Base-by-base conservation (phyloP, 352 stramenopile genomes). In the Globisporangium nunn region DNA sequence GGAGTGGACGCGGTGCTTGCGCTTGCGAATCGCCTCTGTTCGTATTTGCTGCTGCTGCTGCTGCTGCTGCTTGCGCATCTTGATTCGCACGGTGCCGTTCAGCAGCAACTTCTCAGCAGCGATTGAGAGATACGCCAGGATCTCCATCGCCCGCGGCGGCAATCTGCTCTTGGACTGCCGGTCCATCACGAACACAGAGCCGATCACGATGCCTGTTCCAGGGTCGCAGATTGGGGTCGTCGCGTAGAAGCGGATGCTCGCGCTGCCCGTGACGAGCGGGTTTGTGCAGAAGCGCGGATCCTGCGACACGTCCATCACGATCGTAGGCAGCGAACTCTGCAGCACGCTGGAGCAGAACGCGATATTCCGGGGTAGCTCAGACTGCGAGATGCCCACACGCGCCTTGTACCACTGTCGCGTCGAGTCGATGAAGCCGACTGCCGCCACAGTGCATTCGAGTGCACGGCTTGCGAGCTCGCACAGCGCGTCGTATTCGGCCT, bases 181-280 rank as follows among this genome's bases (percentile, higher is more conserved):
- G 40, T 93, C 83, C 77, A 93, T 90, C 6, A 87, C 83, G 57
- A 91, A 90, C n/a, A 93, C 78, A 0, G 83, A 88, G 12, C 83
- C 83, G 31, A 93, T 74, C 17, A 91, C 69, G 29, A 88, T 70
- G 10, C 71, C 61, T 0, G 69, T 75, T 11, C 56, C 66, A 0
- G 80, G 74, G 49, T 91, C 78, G 31, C 79, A 83, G 54, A 93
- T 82, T 0, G 82, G 80, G 6, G 74, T 74, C 2, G 74, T 76
- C 8, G 95, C 95, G 66, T 98, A 98, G 66, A 98, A 98, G 5
- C 92, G 82, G 56, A 98, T 96, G 66, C 85, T 70, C 2, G 89
- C 87, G 18, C 75, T 76, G 37, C 91, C 89, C 0, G 74, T 93
- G 11, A 98, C 91, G 8, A 98, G 70, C 39, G 84, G 75, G 61